A percentile compares a stretch with the other conserved stretches of the same genome.
These are phyloP conservation scores for Potentilla sterilis DNA, from an alignment of 306 rosid species.

Conservation along the genomic window DNA sequence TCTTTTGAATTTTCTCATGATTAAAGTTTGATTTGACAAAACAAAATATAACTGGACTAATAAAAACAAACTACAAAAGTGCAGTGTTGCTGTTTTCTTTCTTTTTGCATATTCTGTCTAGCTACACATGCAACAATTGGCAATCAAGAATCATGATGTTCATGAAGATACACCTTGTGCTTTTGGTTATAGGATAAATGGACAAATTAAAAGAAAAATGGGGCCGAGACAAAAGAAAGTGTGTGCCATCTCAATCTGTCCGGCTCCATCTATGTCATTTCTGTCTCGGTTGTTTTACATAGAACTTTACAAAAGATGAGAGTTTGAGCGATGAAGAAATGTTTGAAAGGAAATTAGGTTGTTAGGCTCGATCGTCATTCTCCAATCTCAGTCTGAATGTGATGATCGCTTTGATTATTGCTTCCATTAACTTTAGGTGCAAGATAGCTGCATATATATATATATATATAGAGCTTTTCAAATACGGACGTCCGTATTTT, in stretches of 20 bases:
- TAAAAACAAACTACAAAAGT: constrained; percentile 12
- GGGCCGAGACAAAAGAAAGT: constrained; percentile 33
- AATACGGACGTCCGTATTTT: too few relatives aligned
- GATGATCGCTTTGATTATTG: not conserved
- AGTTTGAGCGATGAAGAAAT: not conserved
- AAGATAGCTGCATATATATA: too few relatives aligned
- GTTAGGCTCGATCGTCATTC: not conserved
- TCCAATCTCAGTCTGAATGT: not conserved
- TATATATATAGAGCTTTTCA: too few relatives aligned
- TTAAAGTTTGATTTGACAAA: constrained; percentile 1
- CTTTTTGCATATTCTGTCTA: not conserved
- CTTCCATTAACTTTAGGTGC: not conserved
- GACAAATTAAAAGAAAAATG: constrained; percentile 17
- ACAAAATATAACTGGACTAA: not conserved
- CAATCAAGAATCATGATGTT: not conserved
- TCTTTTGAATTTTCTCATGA: not conserved
- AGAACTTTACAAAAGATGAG: not conserved
- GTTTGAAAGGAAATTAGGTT: not conserved
- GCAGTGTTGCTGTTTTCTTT: not conserved
- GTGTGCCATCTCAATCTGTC: constrained; percentile 38
- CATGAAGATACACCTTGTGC: not conserved
- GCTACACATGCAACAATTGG: not conserved
- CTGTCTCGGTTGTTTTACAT: constrained; percentile 4
- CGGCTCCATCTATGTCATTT: constrained; percentile 14
- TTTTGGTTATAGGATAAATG: constrained; percentile 3